phyloP scores from a whole-genome alignment of 2,329 filamentous ascomycete species.

The Epichloe scottii region DNA sequence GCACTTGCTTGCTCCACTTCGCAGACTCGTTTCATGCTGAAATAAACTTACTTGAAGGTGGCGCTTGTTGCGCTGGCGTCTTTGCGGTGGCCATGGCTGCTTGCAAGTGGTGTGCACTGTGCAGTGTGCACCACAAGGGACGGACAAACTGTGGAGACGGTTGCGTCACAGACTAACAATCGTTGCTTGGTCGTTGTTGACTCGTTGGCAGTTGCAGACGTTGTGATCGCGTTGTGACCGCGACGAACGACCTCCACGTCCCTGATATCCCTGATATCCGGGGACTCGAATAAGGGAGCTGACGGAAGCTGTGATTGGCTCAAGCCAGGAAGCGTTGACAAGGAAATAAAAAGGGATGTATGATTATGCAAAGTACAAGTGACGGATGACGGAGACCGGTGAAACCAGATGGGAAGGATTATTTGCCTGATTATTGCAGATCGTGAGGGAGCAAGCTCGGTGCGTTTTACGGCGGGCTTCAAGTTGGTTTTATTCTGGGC shows the following conservation, averaged over 20 bases:
- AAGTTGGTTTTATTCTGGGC: constrained; percentile 4
- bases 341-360: no score
- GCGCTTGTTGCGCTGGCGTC: constrained; percentile 6
- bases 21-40: background rate
- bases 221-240: background rate
- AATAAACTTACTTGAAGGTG: constrained; percentile 5
- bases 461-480: background rate
- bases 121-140: no score
- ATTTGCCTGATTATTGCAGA: background rate
- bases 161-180: background rate
- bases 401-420: background rate
- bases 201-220: no score
- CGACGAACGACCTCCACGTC: no score
- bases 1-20: background rate
- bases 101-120: background rate
- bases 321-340: no score
- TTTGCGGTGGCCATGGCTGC: constrained; percentile 6
- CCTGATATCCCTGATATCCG: no score
- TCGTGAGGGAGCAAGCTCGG: background rate
- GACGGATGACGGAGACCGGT: background rate
- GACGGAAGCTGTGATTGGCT: no score
- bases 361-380: background rate
- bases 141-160: background rate
- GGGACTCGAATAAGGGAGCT: no score
- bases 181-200: background rate